Percentiles rank a stretch among this genome's conserved stretches.
Conservation (phyloP, 208 protist genomes). For the Herpetomonas tarakana region DNA sequence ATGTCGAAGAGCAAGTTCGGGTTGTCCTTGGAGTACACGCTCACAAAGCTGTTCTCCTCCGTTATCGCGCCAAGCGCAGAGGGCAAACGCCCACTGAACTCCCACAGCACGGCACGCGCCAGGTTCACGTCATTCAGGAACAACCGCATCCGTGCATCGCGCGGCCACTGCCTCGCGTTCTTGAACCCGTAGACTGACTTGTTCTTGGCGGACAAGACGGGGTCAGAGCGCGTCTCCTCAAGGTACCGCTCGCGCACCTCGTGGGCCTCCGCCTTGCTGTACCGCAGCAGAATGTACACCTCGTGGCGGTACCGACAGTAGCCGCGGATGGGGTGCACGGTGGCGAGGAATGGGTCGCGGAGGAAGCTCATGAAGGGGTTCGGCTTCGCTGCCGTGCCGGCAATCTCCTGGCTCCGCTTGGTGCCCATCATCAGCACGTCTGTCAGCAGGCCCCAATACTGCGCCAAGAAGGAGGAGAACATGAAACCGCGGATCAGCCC, state of each 20-base stretch:
- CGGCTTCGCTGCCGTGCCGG: constrained; percentile 95
- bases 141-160: constrained; percentile 99
- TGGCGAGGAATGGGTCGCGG: constrained; percentile 93
- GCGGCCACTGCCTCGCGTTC: constrained; percentile 99
- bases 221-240: constrained; percentile 98
- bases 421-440: constrained; percentile 99
- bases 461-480: constrained; percentile 99
- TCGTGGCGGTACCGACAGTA: constrained; percentile 99
- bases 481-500: constrained; percentile 99
- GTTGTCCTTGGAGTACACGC: constrained; percentile 99
- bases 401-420: constrained; percentile 97
- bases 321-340: constrained; percentile 97
- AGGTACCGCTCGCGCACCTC: constrained; percentile 99
- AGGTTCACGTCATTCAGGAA: constrained; percentile 99
- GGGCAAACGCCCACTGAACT: constrained; percentile 99
- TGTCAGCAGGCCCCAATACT: constrained; percentile 99
- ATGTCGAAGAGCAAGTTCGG: constrained; percentile 99
- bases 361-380: constrained; percentile 99
- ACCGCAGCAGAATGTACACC: constrained; percentile 97
- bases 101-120: constrained; percentile 99
- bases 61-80: constrained; percentile 96
- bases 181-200: constrained; percentile 99
- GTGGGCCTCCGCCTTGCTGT: constrained; percentile 97
- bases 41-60: constrained; percentile 98
- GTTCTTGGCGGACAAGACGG: constrained; percentile 94